A percentile compares a stretch with the other conserved stretches of the same genome.
phyloP scores from a whole-genome alignment of 2,329 filamentous ascomycete genomes.

The Ophiosphaerella herpotricha region DNA sequence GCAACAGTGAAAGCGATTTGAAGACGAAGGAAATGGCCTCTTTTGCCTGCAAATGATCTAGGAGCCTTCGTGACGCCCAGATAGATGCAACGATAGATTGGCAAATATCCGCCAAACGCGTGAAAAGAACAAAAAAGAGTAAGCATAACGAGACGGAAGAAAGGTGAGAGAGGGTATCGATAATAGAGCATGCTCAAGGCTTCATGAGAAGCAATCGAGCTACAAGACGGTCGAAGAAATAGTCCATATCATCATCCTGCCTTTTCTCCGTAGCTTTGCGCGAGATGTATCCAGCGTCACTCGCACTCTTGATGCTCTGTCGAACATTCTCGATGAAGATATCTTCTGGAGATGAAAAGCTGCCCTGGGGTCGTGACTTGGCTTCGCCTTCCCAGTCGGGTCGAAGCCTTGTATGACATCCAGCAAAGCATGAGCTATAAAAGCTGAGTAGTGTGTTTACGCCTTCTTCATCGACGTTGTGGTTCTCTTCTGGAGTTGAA shows the following conservation, averaged over 20 bases:
- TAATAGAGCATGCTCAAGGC: not conserved
- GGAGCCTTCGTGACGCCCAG: no score
- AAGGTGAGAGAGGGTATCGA: not conserved
- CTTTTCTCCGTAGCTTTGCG: constrained; percentile 24
- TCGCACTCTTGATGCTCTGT: constrained; percentile 24
- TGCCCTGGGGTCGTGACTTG: not conserved
- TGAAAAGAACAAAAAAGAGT: not conserved
- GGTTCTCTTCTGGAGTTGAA: constrained; percentile 7
- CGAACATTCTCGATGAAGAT: constrained; percentile 38
- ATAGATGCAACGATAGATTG: not conserved
- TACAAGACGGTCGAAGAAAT: constrained; percentile 46
- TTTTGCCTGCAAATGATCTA: no score
- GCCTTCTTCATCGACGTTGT: constrained; percentile 28
- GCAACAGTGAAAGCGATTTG: not conserved
- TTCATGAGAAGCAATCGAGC: constrained; percentile 37
- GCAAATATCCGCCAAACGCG: not conserved
- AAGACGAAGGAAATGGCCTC: not conserved
- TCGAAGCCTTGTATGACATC: constrained; percentile 36
- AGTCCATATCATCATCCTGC: constrained; percentile 37
- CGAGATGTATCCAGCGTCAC: constrained; percentile 25
- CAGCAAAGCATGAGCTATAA: constrained; percentile 41
- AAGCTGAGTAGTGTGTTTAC: constrained; percentile 36
- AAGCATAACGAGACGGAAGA: not conserved
- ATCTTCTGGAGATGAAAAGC: constrained; percentile 17
- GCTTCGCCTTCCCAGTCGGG: constrained; percentile 37